Evolutionary conservation across 768 basidiomycete species (phyloP).

Genomic region (Scleroderma bovista): DNA sequence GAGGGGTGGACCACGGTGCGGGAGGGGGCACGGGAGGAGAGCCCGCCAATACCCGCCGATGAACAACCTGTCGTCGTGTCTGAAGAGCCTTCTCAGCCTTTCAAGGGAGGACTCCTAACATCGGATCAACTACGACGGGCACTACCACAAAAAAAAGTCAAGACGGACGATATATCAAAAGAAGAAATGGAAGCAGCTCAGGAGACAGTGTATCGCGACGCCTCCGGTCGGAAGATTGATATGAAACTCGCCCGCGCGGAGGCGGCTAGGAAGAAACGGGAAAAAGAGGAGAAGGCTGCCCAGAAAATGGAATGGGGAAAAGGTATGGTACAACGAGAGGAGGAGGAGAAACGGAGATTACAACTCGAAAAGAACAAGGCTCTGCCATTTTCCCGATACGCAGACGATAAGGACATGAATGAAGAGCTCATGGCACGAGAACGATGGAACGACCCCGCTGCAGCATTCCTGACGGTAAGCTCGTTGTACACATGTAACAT

Average conservation of each 20-base stretch:
- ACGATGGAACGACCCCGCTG: constrained; percentile 97
- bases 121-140: constrained; percentile 69
- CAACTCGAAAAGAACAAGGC: constrained; percentile 66
- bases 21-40: constrained; percentile 45
- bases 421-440: constrained; percentile 75
- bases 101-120: constrained; percentile 74
- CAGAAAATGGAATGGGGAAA: constrained; percentile 98
- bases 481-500: neutral
- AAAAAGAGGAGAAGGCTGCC: constrained; percentile 81
- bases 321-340: constrained; percentile 84
- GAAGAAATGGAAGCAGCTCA: constrained; percentile 58
- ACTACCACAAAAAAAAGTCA: constrained; percentile 38
- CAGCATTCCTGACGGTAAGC: constrained; percentile 83
- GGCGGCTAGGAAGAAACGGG: constrained; percentile 72
- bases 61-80: constrained; percentile 65
- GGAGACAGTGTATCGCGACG: constrained; percentile 93
- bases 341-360: constrained; percentile 57
- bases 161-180: constrained; percentile 32
- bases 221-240: constrained; percentile 83
- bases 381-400: constrained; percentile 68
- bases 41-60: constrained; percentile 51
- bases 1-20: constrained; percentile 65
- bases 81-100: constrained; percentile 34
- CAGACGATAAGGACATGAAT: constrained; percentile 83
- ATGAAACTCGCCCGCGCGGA: constrained; percentile 81